phyloP scores from a whole-genome alignment of 768 basidiomycete genomes.

The Mycena epipterygia region DNA sequence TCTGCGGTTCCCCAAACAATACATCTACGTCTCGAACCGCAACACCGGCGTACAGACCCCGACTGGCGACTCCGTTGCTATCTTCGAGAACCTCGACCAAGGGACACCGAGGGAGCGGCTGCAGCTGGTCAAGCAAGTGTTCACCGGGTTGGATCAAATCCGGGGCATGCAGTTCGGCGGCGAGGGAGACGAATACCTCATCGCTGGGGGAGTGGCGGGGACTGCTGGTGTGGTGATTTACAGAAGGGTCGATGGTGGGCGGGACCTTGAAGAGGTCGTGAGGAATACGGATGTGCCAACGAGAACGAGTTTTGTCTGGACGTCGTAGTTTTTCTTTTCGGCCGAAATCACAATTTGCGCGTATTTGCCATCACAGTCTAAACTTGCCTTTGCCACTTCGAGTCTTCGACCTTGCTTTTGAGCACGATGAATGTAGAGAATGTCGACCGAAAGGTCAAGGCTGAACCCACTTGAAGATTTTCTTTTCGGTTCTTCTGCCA shows the following conservation, averaged over 20 bases:
- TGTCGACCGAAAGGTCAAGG: too few relatives aligned
- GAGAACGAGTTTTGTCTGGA: constrained; percentile 67
- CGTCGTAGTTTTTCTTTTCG: too few relatives aligned
- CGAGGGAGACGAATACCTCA: constrained; percentile 62
- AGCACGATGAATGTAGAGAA: too few relatives aligned
- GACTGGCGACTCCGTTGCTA: constrained; percentile 65
- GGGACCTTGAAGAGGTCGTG: constrained; percentile 64
- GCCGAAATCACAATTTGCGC: too few relatives aligned
- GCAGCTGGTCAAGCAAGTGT: constrained; percentile 58
- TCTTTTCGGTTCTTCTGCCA: not conserved
- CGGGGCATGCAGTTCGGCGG: constrained; percentile 62
- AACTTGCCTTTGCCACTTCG: too few relatives aligned
- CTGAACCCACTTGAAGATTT: not conserved
- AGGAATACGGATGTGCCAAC: constrained; percentile 67
- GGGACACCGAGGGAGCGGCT: constrained; percentile 48
- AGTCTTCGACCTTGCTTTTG: too few relatives aligned
- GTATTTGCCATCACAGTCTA: not conserved
- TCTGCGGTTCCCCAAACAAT: constrained; percentile 50
- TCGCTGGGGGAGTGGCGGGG: constrained; percentile 68
- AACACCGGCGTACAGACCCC: constrained; percentile 53
- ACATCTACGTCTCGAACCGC: constrained; percentile 62
- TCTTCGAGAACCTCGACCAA: constrained; percentile 59
- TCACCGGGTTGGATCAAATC: constrained; percentile 62
- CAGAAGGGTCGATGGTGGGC: constrained; percentile 66
- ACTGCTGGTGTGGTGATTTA: constrained; percentile 70